Base-by-base conservation (phyloP, 306 rosid genomes). In the Quercus ilex region DNA sequence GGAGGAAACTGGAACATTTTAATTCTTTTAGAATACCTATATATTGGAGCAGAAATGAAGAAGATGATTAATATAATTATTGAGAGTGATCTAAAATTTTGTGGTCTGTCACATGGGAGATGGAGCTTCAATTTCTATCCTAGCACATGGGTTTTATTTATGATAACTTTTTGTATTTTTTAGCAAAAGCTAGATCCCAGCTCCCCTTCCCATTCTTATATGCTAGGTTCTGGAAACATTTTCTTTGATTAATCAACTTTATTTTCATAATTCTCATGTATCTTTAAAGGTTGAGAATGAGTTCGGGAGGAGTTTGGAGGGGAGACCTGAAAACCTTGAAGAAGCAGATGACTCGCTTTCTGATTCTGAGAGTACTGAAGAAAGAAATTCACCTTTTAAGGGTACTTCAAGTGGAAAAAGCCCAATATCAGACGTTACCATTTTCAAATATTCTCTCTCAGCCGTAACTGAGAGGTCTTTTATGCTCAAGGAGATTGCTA, bases 391-490 rank as follows among this genome's bases (percentile, higher is more conserved):
- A 28, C 86, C 82, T 74, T 78, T 85, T 70, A 84, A 86, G 80
- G 84, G 57, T 68, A 76, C 81, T 73, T 78, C 83, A 80, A 78
- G 82, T 81, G 83, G 83, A 80, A 79, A 82, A 85, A 91, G 82
- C 80, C 91, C 85, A 68, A 80, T 92, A 70, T 91, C 97, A 11
- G 99, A 95, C 77, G 81, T 82, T 74, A 85, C 89, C 71, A 77
- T 92, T 83, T 95, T 95, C 82, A 95, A 90, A 83, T 95, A 95
- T 86, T 90, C 92, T 83, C 85, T 95, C 77, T 93, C 96, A 41
- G 83, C 87, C 87, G 81, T 95, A 80, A 21, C 83, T 77, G 99
- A 95, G 87, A 95, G 86, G 84, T 87, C 91, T 68, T 92, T 87
- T 57, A 82, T 95, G 88, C 99, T 95, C 80, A 95, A 89, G 90